A percentile compares a stretch with the other conserved stretches of the same genome.
These are phyloP conservation scores for Tolypocladium amazonense DNA, from an alignment of 2,329 filamentous ascomycete genomes.

Conservation along the genomic window DNA sequence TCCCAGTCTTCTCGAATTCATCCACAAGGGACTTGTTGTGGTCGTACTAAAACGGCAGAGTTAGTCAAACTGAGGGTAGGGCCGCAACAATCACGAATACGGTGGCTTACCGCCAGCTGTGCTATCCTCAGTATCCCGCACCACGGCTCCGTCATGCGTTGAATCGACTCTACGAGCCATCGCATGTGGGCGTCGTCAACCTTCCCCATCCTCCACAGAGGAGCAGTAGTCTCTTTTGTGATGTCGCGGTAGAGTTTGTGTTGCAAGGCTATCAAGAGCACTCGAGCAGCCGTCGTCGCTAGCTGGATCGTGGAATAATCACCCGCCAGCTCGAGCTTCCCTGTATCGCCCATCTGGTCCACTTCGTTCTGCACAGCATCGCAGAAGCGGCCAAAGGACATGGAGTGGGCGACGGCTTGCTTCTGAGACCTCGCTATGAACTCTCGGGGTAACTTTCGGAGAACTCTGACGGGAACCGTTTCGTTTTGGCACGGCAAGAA, in stretches of 20 bases:
- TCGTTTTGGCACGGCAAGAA: conserved; percentile 24
- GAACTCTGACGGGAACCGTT: conserved; percentile 18
- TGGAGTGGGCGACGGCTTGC: conserved; percentile 27
- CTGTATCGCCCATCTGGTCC: conserved; percentile 12
- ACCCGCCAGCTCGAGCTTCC: conserved; percentile 15
- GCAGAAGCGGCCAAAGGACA: conserved; percentile 25
- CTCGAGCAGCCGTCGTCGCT: conserved; percentile 17
- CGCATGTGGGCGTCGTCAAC: conserved; percentile 21
- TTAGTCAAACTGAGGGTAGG: background rate
- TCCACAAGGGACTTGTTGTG: conserved; percentile 17
- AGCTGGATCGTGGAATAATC: conserved; percentile 21
- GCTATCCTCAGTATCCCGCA: conserved; percentile 15
- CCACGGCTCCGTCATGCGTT: conserved; percentile 23
- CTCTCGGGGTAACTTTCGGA: conserved; percentile 22
- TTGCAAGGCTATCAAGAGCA: conserved; percentile 24
- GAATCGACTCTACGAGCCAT: conserved; percentile 20
- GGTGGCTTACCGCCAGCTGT: conserved; percentile 14
- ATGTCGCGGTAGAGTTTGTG: conserved; percentile 24
- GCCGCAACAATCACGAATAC: background rate
- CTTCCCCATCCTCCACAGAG: conserved; percentile 20
- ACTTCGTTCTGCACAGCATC: conserved; percentile 20
- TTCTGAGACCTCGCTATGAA: conserved; percentile 25
- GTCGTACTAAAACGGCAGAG: conserved; percentile 12
- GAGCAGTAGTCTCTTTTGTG: conserved; percentile 23
- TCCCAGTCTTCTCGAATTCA: conserved; percentile 19